Base-by-base conservation (phyloP, 352 stramenopile species). In the Phytophthora melonis region DNA sequence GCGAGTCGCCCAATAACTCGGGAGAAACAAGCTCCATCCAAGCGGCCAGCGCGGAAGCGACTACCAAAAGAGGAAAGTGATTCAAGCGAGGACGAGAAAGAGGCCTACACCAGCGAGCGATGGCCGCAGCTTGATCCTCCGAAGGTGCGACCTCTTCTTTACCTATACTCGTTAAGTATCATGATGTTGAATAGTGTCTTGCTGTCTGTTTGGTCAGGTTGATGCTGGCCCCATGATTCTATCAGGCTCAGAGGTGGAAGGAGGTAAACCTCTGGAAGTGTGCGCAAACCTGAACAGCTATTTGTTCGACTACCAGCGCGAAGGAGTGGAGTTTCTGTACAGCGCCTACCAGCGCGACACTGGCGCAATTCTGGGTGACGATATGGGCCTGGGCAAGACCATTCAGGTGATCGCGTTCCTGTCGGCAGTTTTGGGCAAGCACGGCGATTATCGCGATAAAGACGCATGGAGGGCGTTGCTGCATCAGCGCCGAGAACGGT, bases 381-480 rank as follows among this genome's bases (percentile, higher is more conserved):
- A 99, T 72, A 99, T 99, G 97, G 98, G 92, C 4, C 82, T 98
- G 0, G 93, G 93, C 7, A 98, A 98, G 73, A 98, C 96, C 8
- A 92, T 97, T 58, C 98, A 99, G 73, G 91, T 96, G 18, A 94
- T 98, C 23, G 81, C 92, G 27, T 90, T 97, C 53, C 62, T 99
- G 21, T 86, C 99, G 4, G 93, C 89, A 23, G 91, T 97, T 25
- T 74, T 98, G 11, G 89, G 95, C 63, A 99, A 99, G 60, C 80
- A 86, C 27, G 97, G 97, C 30, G 96, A 98, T 32, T 95, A 97
- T 59, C 81, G 98, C 3, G 94, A 99, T 74, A 97, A 99, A 47
- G 94, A 98, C 5, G 90, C 93, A n/a, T 93, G 99, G 78, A 98
- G 86, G 62, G 87, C 95, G 45, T 87, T 99, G 53, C 92, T 93